phyloP scores from a whole-genome alignment of 1,139 yeast genomes.

The Pichia sp. region DNA sequence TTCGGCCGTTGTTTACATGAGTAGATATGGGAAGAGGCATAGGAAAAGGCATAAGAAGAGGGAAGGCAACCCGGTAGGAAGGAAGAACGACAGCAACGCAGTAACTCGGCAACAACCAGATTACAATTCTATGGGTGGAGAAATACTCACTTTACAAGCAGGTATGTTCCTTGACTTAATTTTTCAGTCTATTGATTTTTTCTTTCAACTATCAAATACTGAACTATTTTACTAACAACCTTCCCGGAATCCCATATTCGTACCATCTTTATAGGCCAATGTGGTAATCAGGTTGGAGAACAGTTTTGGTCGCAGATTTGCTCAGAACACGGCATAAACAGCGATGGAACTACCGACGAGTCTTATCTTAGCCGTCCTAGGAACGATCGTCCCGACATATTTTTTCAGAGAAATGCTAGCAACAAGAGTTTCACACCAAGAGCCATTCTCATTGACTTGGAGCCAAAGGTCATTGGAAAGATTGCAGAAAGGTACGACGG shows the following conservation, averaged over 20 bases:
- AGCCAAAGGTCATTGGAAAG: constrained; percentile 81
- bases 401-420: constrained; percentile 71
- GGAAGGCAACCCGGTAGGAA: background rate
- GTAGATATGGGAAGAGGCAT: background rate
- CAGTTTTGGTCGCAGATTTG: constrained; percentile 92
- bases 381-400: constrained; percentile 77
- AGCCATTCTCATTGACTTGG: constrained; percentile 78
- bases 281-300: constrained; percentile 94
- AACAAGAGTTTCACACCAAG: constrained; percentile 79
- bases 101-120: too few relatives aligned
- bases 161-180: constrained; percentile 33
- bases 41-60: background rate
- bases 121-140: constrained; percentile 38
- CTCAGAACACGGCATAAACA: constrained; percentile 75
- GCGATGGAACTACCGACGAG: constrained; percentile 58
- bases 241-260: background rate
- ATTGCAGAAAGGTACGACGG: constrained; percentile 39
- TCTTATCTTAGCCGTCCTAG: constrained; percentile 34
- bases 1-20: background rate
- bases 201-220: constrained; percentile 30
- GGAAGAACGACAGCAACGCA: background rate
- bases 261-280: constrained; percentile 59
- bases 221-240: constrained; percentile 14
- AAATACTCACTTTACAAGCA: constrained; percentile 61
- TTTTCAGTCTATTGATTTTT: background rate